A percentile compares a stretch with the other conserved stretches of the same genome.
phyloP scores from a whole-genome alignment of 129 eudicot species.

The Smallanthus sonchifolius region DNA sequence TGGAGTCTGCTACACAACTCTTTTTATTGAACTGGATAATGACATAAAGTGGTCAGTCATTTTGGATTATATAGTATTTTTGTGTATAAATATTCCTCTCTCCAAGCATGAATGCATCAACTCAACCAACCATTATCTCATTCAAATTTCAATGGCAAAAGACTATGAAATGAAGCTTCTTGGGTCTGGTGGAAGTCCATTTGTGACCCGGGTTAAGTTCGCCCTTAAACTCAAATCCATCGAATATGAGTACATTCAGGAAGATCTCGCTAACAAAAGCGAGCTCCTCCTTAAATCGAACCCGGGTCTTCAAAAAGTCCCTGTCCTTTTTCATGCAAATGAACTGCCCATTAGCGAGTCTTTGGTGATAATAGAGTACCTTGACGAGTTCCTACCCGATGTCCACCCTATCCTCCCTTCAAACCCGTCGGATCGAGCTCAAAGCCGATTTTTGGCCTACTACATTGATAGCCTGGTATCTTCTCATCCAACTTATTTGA shows the following conservation, averaged over 20 bases:
- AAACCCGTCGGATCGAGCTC: constrained; percentile 13
- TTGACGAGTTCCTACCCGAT: constrained; percentile 31
- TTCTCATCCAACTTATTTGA: background rate
- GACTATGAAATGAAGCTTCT: constrained; percentile 23
- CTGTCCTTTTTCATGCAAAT: constrained; percentile 27
- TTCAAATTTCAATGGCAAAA: constrained; percentile 7
- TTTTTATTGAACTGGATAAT: too few species aligned
- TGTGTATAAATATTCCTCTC: background rate
- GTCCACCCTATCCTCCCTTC: constrained; percentile 35
- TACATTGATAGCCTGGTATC: background rate
- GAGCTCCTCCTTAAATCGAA: constrained; percentile 32
- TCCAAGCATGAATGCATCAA: background rate
- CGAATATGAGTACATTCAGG: constrained; percentile 28
- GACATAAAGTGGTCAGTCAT: too few species aligned
- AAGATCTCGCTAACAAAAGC: constrained; percentile 24
- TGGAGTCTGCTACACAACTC: too few species aligned
- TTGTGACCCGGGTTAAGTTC: constrained; percentile 24
- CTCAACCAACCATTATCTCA: background rate
- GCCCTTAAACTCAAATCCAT: constrained; percentile 36
- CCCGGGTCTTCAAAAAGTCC: constrained; percentile 41
- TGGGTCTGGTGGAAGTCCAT: constrained; percentile 32
- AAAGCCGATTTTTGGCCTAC: background rate
- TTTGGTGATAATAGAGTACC: constrained; percentile 23
- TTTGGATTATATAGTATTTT: too few species aligned
- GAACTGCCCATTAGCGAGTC: constrained; percentile 31